phyloP scores from a whole-genome alignment of 352 stramenopile species.

The Pythium sukuiense region DNA sequence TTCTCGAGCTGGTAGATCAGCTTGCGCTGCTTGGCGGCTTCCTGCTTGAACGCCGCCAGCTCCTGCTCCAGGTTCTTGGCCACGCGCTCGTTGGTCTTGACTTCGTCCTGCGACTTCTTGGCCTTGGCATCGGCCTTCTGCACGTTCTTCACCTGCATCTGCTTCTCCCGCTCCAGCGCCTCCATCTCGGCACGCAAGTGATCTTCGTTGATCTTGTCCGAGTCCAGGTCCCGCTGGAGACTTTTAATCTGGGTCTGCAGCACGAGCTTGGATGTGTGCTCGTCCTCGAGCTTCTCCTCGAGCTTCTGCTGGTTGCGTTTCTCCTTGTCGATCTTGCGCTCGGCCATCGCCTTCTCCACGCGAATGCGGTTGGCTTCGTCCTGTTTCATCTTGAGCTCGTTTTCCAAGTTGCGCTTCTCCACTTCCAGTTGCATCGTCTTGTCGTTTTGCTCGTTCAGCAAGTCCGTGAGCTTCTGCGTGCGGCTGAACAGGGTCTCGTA shows the following conservation, averaged over 20 bases:
- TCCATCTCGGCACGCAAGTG: constrained; percentile 75
- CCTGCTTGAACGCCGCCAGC: constrained; percentile 77
- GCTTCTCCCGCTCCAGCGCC: constrained; percentile 86
- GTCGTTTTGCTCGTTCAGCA: constrained; percentile 92
- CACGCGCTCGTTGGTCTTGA: constrained; percentile 92
- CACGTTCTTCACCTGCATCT: constrained; percentile 81
- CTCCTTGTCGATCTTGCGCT: constrained; percentile 89
- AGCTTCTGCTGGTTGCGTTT: constrained; percentile 86
- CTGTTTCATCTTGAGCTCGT: constrained; percentile 82
- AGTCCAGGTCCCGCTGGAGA: constrained; percentile 76
- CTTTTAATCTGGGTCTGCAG: constrained; percentile 84
- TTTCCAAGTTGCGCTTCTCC: constrained; percentile 75
- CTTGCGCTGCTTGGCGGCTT: constrained; percentile 89
- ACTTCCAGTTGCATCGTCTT: constrained; percentile 85
- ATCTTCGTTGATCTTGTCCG: constrained; percentile 79
- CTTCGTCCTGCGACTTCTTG: constrained; percentile 86
- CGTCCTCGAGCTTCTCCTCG: constrained; percentile 90
- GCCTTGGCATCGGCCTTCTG: constrained; percentile 84
- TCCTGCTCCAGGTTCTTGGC: constrained; percentile 86
- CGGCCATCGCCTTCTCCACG: constrained; percentile 89
- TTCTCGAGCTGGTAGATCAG: constrained; percentile 92
- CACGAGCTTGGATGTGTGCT: constrained; percentile 84
- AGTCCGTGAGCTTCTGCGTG: constrained; percentile 91
- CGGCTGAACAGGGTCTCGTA: constrained; percentile 91
- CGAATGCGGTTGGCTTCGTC: constrained; percentile 84